Conservation (phyloP, 768 basidiomycete species). For the Fibroporia radiculosa region DNA sequence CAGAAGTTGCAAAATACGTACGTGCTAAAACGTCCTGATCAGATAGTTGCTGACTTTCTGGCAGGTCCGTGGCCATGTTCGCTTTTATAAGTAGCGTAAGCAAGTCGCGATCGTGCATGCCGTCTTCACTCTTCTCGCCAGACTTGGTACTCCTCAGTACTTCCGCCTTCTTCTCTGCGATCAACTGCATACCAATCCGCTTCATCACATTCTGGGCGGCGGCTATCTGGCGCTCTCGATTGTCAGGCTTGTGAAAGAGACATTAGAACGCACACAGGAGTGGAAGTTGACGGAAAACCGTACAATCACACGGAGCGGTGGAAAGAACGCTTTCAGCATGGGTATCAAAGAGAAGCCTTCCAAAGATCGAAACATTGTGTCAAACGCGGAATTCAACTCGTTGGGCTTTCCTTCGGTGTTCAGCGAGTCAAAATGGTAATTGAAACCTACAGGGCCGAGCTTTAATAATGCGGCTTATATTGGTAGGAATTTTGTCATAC, state of each 20-base stretch:
- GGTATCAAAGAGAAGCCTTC: neutral
- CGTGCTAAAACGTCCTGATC: conserved; percentile 56
- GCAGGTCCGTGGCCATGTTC: conserved; percentile 55
- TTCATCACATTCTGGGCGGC: conserved; percentile 16
- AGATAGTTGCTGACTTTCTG: conserved; percentile 44
- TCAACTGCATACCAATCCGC: conserved; percentile 22
- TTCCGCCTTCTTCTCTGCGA: conserved; percentile 26
- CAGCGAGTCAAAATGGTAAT: conserved; percentile 27
- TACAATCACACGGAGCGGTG: conserved; percentile 18
- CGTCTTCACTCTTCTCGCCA: conserved; percentile 20
- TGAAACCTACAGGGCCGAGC: conserved; percentile 21
- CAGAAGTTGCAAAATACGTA: conserved; percentile 24
- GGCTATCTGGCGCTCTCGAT: neutral
- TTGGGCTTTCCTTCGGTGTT: conserved; percentile 17
- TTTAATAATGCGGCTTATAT: neutral
- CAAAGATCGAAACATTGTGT: conserved; percentile 13
- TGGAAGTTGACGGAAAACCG: neutral
- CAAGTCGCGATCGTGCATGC: conserved; percentile 42
- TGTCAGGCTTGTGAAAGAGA: neutral
- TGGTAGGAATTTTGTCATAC: neutral
- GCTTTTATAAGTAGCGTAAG: conserved; percentile 54
- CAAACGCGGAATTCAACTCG: conserved; percentile 26
- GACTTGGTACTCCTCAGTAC: conserved; percentile 24
- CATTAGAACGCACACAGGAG: neutral
- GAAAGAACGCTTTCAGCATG: conserved; percentile 12